Percentiles rank a stretch among this genome's conserved stretches.
phyloP scores from a whole-genome alignment of 768 basidiomycete genomes.

The Boletus rubescentipes region DNA sequence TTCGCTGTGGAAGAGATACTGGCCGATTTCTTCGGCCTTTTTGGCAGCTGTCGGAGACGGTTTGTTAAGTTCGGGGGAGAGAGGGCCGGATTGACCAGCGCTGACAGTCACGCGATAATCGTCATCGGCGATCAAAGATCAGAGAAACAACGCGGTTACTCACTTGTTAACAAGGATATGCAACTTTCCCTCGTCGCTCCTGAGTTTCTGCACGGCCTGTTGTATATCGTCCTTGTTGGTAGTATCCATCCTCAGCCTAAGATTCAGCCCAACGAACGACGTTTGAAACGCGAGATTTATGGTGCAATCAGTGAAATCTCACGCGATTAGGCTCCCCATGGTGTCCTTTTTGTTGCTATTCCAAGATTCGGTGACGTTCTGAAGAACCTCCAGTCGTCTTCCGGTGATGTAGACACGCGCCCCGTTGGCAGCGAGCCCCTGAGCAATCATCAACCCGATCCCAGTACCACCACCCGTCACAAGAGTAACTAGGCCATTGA shows the following conservation, averaged over 20 bases:
- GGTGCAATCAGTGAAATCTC: constrained; percentile 21
- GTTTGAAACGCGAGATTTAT: not conserved
- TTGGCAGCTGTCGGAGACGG: constrained; percentile 56
- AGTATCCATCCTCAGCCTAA: constrained; percentile 67
- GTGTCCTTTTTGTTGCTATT: constrained; percentile 34
- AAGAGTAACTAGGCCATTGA: constrained; percentile 55
- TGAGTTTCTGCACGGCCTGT: constrained; percentile 43
- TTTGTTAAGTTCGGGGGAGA: constrained; percentile 55
- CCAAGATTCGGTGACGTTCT: constrained; percentile 53
- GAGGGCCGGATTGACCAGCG: constrained; percentile 73
- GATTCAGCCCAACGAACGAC: not conserved
- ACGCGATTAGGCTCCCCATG: constrained; percentile 61
- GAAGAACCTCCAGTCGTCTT: constrained; percentile 62
- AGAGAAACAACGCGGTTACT: constrained; percentile 11
- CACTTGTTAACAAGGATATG: constrained; percentile 86
- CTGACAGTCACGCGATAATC: constrained; percentile 35
- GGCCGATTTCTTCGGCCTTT: constrained; percentile 63
- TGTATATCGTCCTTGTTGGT: constrained; percentile 68
- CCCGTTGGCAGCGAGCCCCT: constrained; percentile 72
- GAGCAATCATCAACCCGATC: constrained; percentile 65
- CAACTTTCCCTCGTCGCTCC: constrained; percentile 55
- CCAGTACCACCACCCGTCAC: constrained; percentile 52
- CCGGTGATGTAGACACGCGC: constrained; percentile 82
- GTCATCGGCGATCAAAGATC: constrained; percentile 1
- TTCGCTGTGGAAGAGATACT: constrained; percentile 69